A percentile compares a stretch with the other conserved stretches of the same genome.
Evolutionary conservation across 352 stramenopile genomes (phyloP).

Genomic region (Globisporangium abappressorium): DNA sequence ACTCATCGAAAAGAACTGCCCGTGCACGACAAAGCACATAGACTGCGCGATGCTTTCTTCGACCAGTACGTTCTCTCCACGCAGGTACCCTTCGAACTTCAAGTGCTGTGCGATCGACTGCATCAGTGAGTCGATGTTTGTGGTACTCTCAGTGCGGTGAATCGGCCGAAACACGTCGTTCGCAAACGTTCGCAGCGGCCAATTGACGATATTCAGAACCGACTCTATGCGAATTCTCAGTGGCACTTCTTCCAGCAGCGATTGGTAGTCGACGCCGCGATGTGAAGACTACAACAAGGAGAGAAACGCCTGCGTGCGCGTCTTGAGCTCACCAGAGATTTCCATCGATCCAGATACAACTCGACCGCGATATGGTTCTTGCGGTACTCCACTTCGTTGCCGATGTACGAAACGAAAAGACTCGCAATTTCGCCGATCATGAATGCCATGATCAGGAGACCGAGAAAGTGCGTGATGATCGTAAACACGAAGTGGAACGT

Average conservation of each 20-base stretch:
- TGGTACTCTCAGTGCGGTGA: slow-evolving; percentile 21
- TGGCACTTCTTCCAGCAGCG: slow-evolving; percentile 50
- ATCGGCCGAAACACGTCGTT: slow-evolving; percentile 43
- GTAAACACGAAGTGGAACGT: slow-evolving; percentile 45
- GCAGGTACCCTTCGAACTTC: slow-evolving; percentile 60
- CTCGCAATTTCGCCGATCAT: slow-evolving; percentile 75
- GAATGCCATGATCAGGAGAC: slow-evolving; percentile 57
- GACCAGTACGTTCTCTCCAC: slow-evolving; percentile 51
- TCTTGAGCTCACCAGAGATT: slow-evolving; percentile 39
- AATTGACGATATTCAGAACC: slow-evolving; percentile 43
- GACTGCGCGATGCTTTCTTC: slow-evolving; percentile 61
- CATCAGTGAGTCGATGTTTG: slow-evolving; percentile 28
- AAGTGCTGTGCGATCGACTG: slow-evolving; percentile 42
- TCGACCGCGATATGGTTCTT: slow-evolving; percentile 73
- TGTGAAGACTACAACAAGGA: slow-evolving; percentile 65
- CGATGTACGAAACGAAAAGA: slow-evolving; percentile 70
- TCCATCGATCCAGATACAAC: slow-evolving; percentile 50
- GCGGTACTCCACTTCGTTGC: slow-evolving; percentile 64
- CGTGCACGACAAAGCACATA: slow-evolving; percentile 73
- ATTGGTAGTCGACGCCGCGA: slow-evolving; percentile 57
- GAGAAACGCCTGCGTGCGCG: slow-evolving; percentile 46
- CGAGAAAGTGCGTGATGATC: slow-evolving; percentile 51
- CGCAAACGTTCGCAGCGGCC: slow-evolving; percentile 34
- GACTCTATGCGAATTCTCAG: slow-evolving; percentile 45
- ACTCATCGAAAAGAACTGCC: slow-evolving; percentile 35